These are phyloP conservation scores for Fusarium tjaetaba DNA, from an alignment of 2,329 filamentous ascomycete genomes.

Conservation along the genomic window DNA sequence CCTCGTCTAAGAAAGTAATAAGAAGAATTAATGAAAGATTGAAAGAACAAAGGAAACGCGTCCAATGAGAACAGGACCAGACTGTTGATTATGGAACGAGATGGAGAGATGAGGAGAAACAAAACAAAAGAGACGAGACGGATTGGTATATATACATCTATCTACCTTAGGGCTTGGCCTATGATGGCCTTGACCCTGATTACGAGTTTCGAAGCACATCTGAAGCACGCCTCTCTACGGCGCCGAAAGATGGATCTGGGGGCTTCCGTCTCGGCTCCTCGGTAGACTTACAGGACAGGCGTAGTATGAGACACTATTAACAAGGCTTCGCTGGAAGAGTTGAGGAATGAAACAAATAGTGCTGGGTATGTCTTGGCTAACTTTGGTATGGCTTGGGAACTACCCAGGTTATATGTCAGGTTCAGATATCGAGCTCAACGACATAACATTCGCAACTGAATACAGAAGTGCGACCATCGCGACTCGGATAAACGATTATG, in stretches of 20 bases:
- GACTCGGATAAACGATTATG: neutral
- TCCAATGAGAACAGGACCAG: conserved; percentile 34
- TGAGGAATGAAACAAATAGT: conserved; percentile 28
- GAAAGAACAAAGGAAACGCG: conserved; percentile 43
- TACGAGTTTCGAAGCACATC: conserved; percentile 37
- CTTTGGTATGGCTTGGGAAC: conserved; percentile 10
- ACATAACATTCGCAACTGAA: neutral
- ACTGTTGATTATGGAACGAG: conserved; percentile 41
- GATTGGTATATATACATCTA: conserved; percentile 46
- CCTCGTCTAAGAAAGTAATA: conserved; percentile 39
- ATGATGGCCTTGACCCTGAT: conserved; percentile 4
- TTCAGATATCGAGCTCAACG: neutral
- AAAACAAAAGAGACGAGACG: conserved; percentile 41
- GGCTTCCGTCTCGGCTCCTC: conserved; percentile 37
- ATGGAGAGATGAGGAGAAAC: conserved; percentile 29
- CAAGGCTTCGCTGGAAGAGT: conserved; percentile 15
- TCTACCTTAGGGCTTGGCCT: neutral
- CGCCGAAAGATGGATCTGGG: conserved; percentile 32
- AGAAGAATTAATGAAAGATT: conserved; percentile 34
- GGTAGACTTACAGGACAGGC: conserved; percentile 18
- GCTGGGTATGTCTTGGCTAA: conserved; percentile 19
- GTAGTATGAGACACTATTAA: conserved; percentile 29
- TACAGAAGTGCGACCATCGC: neutral
- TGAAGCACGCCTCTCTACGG: conserved; percentile 36
- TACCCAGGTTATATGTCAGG: conserved; percentile 20